These are phyloP conservation scores for Polyporus tsugae DNA, from an alignment of 1,284 basidiomycete species.

Conservation along the genomic window DNA sequence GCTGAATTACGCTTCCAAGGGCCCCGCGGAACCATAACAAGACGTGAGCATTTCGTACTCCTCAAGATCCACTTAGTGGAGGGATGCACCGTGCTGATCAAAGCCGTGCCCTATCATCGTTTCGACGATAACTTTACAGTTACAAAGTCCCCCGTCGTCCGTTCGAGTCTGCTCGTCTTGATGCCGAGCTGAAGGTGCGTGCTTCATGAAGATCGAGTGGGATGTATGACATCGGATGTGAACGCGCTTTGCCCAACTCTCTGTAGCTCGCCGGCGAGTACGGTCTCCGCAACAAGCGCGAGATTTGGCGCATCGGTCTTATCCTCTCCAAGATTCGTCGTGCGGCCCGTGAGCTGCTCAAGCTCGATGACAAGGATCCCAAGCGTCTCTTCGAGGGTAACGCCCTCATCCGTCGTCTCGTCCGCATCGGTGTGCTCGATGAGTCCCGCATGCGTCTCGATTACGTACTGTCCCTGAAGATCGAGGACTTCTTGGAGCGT, in stretches of 20 bases:
- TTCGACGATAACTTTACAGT: constrained; percentile 64
- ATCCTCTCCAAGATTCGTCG: constrained; percentile 99
- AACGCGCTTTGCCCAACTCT: neutral
- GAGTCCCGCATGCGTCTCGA: constrained; percentile 99
- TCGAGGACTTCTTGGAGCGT: constrained; percentile 99
- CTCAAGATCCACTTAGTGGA: constrained; percentile 76
- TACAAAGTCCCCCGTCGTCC: constrained; percentile 99
- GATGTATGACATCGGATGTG: constrained; percentile 17
- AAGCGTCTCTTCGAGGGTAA: constrained; percentile 99
- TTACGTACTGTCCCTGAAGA: constrained; percentile 99
- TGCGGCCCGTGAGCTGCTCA: constrained; percentile 99
- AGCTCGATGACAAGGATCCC: constrained; percentile 99
- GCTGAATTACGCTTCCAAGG: constrained; percentile 59
- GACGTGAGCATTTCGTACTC: constrained; percentile 75
- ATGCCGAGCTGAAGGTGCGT: constrained; percentile 96
- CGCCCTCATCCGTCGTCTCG: constrained; percentile 98
- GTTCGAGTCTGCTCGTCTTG: constrained; percentile 98
- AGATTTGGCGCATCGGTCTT: constrained; percentile 99
- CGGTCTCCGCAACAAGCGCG: constrained; percentile 99
- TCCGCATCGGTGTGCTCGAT: constrained; percentile 99
- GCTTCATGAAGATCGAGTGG: neutral
- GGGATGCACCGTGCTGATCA: constrained; percentile 69
- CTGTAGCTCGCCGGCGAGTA: constrained; percentile 97
- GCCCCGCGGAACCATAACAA: constrained; percentile 89
- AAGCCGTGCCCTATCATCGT: constrained; percentile 66